Conservation (phyloP, 805 yeast species). For the Hanseniaspora meyeri region DNA sequence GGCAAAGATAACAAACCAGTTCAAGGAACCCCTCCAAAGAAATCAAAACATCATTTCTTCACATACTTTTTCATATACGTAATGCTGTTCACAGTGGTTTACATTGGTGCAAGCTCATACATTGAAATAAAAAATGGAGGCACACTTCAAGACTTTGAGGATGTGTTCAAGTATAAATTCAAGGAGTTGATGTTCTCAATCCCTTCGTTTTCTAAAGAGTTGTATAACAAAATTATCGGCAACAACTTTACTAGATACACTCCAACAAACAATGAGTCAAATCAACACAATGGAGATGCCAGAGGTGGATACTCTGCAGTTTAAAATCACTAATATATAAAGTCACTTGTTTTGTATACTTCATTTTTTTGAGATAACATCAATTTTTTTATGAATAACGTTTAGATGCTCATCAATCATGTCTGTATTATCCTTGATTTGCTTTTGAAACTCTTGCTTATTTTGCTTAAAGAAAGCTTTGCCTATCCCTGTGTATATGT, state of each 20-base stretch:
- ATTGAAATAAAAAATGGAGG: conserved; percentile 58
- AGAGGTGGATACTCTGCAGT: conserved; percentile 94
- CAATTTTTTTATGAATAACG: conserved; percentile 53
- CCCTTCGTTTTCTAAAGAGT: conserved; percentile 57
- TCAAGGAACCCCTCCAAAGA: conserved; percentile 15
- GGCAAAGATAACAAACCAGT: conserved; percentile 20
- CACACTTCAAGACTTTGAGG: conserved; percentile 55
- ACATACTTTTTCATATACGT: conserved; percentile 69
- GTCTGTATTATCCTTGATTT: conserved; percentile 40
- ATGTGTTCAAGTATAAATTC: conserved; percentile 59
- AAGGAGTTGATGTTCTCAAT: conserved; percentile 44
- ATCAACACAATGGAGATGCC: conserved; percentile 26
- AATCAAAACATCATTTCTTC: conserved; percentile 33
- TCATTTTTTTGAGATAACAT: conserved; percentile 50
- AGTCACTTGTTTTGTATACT: neutral
- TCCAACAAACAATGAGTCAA: neutral
- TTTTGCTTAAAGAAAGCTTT: conserved; percentile 45
- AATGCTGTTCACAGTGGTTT: conserved; percentile 60
- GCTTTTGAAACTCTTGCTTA: conserved; percentile 35
- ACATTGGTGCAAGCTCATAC: conserved; percentile 58
- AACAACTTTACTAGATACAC: conserved; percentile 21
- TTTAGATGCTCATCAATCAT: conserved; percentile 46
- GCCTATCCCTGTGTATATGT: conserved; percentile 79
- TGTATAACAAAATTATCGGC: conserved; percentile 54
- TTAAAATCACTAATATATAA: conserved; percentile 25